These are phyloP conservation scores for Hyaloscypha variabilis DNA, from an alignment of 495 filamentous ascomycete species.

Conservation along the genomic window DNA sequence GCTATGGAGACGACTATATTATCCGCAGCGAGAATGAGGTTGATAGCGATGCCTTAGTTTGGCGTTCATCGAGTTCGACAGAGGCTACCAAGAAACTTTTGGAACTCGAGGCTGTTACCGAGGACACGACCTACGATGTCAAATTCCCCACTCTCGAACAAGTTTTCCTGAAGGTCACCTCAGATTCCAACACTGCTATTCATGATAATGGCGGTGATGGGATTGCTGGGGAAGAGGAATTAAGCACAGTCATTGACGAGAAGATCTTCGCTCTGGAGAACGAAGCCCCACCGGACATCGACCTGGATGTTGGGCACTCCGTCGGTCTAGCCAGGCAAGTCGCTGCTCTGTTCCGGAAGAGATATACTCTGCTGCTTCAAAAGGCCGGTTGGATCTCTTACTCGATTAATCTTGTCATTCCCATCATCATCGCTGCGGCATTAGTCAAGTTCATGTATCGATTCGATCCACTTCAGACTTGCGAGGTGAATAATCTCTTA, in stretches of 20 bases:
- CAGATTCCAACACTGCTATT: constrained; percentile 22
- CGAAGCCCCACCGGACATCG: constrained; percentile 20
- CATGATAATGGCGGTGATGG: constrained; percentile 29
- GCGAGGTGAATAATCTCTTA: constrained; percentile 11
- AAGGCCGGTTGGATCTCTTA: constrained; percentile 31
- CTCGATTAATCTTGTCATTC: constrained; percentile 28
- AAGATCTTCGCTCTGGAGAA: constrained; percentile 25
- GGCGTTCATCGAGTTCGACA: constrained; percentile 24
- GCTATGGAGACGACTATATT: constrained; percentile 25
- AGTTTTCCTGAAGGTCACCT: constrained; percentile 30
- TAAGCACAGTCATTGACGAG: constrained; percentile 20
- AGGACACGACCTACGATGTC: constrained; percentile 25
- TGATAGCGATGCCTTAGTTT: constrained; percentile 19
- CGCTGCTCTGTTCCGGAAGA: constrained; percentile 22
- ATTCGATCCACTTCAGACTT: constrained; percentile 24
- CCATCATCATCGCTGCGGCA: constrained; percentile 27
- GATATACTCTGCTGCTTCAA: constrained; percentile 26
- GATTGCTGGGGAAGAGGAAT: constrained; percentile 27
- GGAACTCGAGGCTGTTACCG: constrained; percentile 26
- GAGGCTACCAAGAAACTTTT: constrained; percentile 30
- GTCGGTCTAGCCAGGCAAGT: constrained; percentile 28
- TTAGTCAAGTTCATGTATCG: constrained; percentile 25
- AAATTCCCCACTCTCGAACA: constrained; percentile 30
- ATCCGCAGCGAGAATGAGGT: constrained; percentile 22
- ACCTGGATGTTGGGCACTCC: constrained; percentile 28